Evolutionary conservation across 1,284 basidiomycete genomes (phyloP).

Genomic region (Cryptococcus jaspeensis): DNA sequence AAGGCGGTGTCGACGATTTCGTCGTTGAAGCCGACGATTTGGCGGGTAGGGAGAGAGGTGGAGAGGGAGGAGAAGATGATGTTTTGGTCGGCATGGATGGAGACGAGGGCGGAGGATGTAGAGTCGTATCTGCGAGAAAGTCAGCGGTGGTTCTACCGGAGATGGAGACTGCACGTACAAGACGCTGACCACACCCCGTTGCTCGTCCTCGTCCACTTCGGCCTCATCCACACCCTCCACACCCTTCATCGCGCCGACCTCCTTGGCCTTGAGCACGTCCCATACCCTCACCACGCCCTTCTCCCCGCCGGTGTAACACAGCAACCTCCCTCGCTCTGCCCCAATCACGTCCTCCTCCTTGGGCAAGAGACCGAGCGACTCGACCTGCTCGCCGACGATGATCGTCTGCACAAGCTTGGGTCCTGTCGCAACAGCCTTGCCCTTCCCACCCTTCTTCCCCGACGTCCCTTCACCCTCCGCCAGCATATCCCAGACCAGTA

Average conservation of each 20-base stretch:
- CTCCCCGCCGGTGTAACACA: conserved; percentile 85
- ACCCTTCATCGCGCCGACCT: conserved; percentile 60
- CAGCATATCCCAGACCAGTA: conserved; percentile 81
- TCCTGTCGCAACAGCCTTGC: conserved; percentile 57
- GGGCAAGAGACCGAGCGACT: conserved; percentile 68
- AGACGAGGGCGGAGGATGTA: conserved; percentile 65
- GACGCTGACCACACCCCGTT: conserved; percentile 49
- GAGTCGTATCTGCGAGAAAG: conserved; percentile 62
- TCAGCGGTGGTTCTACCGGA: conserved; percentile 19
- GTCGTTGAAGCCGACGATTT: conserved; percentile 96
- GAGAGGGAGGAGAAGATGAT: conserved; percentile 81
- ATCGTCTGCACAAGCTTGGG: conserved; percentile 77
- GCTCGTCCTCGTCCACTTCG: conserved; percentile 68
- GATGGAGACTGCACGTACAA: conserved; percentile 8
- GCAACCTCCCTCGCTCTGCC: conserved; percentile 49
- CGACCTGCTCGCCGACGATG: conserved; percentile 80
- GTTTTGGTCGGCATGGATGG: conserved; percentile 96
- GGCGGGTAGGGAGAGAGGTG: conserved; percentile 65
- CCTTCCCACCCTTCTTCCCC: conserved; percentile 53
- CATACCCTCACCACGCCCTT: conserved; percentile 79
- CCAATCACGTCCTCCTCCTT: conserved; percentile 52
- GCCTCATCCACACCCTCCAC: conserved; percentile 54
- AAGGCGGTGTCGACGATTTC: conserved; percentile 90
- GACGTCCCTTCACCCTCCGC: conserved; percentile 23
- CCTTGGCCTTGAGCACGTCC: conserved; percentile 68